phyloP scores from a whole-genome alignment of 768 basidiomycete genomes.

The Tylopilus sp. region DNA sequence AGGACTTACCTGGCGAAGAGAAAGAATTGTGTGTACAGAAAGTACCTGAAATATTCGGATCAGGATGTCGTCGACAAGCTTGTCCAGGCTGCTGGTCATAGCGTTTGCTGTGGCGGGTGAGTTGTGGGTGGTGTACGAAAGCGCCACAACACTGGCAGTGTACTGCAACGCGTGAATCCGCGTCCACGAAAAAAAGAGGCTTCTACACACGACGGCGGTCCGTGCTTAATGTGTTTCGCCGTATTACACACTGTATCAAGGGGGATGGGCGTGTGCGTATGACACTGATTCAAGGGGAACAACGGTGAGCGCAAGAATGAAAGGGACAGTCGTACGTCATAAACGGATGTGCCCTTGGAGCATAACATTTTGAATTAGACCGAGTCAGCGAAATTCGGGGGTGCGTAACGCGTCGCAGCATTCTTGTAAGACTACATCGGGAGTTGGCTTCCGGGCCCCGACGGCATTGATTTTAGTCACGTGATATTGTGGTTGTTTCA shows the following conservation, averaged over 20 bases:
- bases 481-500: neutral
- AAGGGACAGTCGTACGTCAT: neutral
- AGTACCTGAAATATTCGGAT: conserved; percentile 16
- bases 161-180: neutral
- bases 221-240: neutral
- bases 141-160: conserved; percentile 1
- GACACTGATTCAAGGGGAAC: neutral
- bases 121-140: neutral
- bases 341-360: neutral
- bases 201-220: neutral
- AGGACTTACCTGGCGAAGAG: conserved; percentile 22
- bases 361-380: conserved; percentile 6
- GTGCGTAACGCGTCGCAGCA: too few relatives aligned
- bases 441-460: neutral
- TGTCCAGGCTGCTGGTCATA: conserved; percentile 18
- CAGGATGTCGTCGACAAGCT: conserved; percentile 27
- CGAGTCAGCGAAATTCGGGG: neutral
- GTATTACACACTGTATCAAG: neutral
- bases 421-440: neutral
- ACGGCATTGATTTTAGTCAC: neutral
- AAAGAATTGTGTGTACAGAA: conserved; percentile 17
- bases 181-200: neutral
- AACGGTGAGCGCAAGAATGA: neutral
- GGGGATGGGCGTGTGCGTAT: neutral
- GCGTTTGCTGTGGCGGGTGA: neutral